Evolutionary conservation across 352 stramenopile species (phyloP).

Genomic region (Globisporangium echinulatum): DNA sequence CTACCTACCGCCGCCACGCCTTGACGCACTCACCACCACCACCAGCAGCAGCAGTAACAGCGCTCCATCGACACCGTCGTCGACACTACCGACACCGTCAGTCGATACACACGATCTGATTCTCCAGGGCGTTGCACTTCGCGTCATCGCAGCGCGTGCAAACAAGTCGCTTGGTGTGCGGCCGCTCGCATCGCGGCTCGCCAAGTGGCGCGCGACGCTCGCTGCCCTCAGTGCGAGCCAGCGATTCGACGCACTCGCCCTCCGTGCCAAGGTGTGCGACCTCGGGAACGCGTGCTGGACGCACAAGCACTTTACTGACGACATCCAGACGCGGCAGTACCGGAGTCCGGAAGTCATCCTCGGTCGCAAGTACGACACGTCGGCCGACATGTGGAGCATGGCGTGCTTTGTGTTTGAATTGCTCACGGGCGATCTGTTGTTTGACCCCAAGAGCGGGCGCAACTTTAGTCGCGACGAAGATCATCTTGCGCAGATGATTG

Average conservation of each 20-base stretch:
- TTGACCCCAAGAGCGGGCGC: conserved; percentile 93
- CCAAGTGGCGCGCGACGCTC: conserved; percentile 34
- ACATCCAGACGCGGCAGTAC: conserved; percentile 99
- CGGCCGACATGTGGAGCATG: conserved; percentile 98
- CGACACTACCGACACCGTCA: background rate
- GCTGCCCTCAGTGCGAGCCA: conserved; percentile 26
- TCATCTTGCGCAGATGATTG: conserved; percentile 99
- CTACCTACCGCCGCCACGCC: conserved; percentile 32
- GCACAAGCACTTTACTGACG: conserved; percentile 98
- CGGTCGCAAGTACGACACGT: conserved; percentile 96
- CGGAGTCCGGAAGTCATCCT: conserved; percentile 97
- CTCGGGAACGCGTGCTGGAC: conserved; percentile 99
- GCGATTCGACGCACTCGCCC: conserved; percentile 54
- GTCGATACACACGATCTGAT: conserved; percentile 8
- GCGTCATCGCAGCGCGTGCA: conserved; percentile 11
- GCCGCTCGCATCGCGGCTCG: conserved; percentile 26
- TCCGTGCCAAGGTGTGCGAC: conserved; percentile 92
- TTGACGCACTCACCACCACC: conserved; percentile 1
- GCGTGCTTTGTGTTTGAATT: conserved; percentile 99
- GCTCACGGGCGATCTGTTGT: conserved; percentile 98
- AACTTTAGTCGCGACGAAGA: conserved; percentile 91
- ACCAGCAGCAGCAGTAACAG: background rate
- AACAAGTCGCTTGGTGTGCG: conserved; percentile 10
- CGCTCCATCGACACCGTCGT: background rate
- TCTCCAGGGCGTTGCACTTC: conserved; percentile 43